Evolutionary conservation across 2,329 filamentous ascomycete genomes (phyloP).

Genomic region (Macrophomina phaseolina): DNA sequence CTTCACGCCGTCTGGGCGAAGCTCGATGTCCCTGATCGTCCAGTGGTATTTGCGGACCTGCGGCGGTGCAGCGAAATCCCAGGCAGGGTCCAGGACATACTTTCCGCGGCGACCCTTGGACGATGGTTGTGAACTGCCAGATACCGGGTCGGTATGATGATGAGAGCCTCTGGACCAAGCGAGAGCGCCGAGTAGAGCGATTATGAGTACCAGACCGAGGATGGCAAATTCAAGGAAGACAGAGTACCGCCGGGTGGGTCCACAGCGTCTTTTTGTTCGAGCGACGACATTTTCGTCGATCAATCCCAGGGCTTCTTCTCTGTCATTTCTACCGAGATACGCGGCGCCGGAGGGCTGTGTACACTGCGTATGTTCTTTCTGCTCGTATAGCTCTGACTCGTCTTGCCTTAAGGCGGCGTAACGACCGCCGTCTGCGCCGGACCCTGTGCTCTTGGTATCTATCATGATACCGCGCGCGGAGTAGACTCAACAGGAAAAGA

Average conservation of each 20-base stretch:
- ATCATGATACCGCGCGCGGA: neutral
- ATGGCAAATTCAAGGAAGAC: constrained; percentile 11
- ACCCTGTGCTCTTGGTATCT: constrained; percentile 1
- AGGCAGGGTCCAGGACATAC: constrained; percentile 61
- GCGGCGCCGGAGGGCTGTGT: neutral
- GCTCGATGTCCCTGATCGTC: constrained; percentile 62
- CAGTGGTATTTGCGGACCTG: constrained; percentile 64
- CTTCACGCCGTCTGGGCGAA: constrained; percentile 64
- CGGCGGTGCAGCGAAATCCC: constrained; percentile 60
- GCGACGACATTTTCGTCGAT: neutral
- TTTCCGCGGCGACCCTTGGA: constrained; percentile 24
- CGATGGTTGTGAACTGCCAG: neutral
- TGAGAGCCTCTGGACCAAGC: neutral
- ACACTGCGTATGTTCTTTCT: neutral
- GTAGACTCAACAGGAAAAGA: too few species aligned
- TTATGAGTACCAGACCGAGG: neutral
- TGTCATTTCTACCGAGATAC: neutral
- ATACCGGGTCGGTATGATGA: neutral
- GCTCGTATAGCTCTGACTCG: neutral
- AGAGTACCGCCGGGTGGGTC: constrained; percentile 2
- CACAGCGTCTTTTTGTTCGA: constrained; percentile 7
- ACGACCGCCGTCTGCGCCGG: neutral
- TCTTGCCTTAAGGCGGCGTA: neutral
- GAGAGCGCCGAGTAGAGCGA: constrained; percentile 13
- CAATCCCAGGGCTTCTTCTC: neutral